Conservation (phyloP, 2,329 filamentous ascomycete species). For the Aspergillus amoenus region DNA sequence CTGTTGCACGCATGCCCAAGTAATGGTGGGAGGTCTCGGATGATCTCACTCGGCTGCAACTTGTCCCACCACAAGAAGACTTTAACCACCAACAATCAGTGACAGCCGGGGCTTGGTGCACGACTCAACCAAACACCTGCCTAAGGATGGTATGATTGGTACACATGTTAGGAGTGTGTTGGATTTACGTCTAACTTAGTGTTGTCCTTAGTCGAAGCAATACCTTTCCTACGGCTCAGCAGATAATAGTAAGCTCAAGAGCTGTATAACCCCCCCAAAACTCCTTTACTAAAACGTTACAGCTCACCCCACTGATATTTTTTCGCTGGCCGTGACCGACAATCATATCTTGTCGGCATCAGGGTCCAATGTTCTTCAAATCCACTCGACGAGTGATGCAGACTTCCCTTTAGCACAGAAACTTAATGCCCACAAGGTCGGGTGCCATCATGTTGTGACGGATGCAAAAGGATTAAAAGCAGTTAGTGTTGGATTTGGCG, state of each 20-base stretch:
- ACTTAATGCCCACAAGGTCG: constrained; percentile 79
- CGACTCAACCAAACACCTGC: neutral
- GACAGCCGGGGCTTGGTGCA: neutral
- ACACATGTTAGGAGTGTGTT: neutral
- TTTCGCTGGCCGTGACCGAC: constrained; percentile 73
- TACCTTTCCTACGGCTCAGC: constrained; percentile 91
- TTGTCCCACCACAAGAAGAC: constrained; percentile 6
- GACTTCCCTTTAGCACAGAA: constrained; percentile 78
- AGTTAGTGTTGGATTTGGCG: constrained; percentile 84
- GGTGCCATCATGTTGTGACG: constrained; percentile 85
- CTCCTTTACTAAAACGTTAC: constrained; percentile 26
- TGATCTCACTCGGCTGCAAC: constrained; percentile 10
- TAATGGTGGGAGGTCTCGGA: constrained; percentile 1
- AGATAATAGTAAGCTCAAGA: constrained; percentile 67
- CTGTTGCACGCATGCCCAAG: neutral
- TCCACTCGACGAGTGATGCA: constrained; percentile 71
- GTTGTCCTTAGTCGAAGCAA: constrained; percentile 78
- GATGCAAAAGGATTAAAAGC: constrained; percentile 68
- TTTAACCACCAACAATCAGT: neutral
- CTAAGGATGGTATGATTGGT: constrained; percentile 7
- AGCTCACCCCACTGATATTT: constrained; percentile 85
- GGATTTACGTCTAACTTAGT: neutral
- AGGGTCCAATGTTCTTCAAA: constrained; percentile 75
- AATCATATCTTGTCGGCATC: constrained; percentile 77
- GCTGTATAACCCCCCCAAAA: neutral